phyloP scores from a whole-genome alignment of 345 rosid genomes.

The Schrenkiella parvula region DNA sequence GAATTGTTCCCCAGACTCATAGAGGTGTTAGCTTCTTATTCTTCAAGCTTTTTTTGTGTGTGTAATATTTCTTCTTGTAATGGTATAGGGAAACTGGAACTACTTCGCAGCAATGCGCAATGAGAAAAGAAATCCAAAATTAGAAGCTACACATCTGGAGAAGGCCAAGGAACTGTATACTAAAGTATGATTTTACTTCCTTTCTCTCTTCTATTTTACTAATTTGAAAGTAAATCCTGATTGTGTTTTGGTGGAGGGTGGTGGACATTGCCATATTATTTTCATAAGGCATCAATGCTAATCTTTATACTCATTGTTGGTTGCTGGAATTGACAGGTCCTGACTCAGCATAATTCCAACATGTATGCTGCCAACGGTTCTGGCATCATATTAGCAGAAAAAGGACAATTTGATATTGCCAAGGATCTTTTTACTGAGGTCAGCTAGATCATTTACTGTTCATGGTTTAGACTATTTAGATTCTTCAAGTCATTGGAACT shows the following conservation, averaged over 20 bases:
- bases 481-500: conserved; percentile 13
- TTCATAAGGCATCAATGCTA: background rate
- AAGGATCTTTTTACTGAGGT: conserved; percentile 94
- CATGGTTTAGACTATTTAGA: conserved; percentile 3
- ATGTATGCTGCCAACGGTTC: conserved; percentile 98
- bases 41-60: background rate
- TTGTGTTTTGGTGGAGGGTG: background rate
- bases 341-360: conserved; percentile 83
- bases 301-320: conserved; percentile 11
- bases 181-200: conserved; percentile 47
- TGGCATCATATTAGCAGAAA: conserved; percentile 92
- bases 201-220: conserved; percentile 1
- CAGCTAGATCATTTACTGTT: conserved; percentile 20
- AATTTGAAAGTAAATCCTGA: background rate
- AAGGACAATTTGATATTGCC: conserved; percentile 92
- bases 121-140: conserved; percentile 94
- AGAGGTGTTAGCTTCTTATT: background rate
- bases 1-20: background rate
- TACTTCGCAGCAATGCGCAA: conserved; percentile 96
- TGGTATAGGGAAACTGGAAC: conserved; percentile 90
- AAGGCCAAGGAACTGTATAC: conserved; percentile 96
- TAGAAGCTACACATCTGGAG: conserved; percentile 98
- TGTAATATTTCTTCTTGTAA: conserved; percentile 1
- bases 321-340: conserved; percentile 48
- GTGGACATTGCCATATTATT: background rate